Conservation (phyloP, 164 flowering plant species). For the Chloranthus sessilifolius region DNA sequence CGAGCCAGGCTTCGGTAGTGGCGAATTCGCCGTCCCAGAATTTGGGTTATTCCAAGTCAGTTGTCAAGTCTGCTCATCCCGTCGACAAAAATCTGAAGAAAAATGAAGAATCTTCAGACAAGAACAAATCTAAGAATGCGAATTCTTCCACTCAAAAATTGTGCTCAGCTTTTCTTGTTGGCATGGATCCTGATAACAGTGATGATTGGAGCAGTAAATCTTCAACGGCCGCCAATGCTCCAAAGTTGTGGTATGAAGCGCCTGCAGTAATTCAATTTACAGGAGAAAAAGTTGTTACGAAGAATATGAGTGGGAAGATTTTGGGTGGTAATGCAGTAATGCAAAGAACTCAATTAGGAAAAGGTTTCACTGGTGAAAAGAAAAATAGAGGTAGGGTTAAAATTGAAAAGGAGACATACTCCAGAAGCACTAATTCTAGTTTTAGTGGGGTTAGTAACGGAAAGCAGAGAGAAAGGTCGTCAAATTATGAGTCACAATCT, state of each 20-base stretch:
- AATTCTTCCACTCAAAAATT: too few relatives aligned
- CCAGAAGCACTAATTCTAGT: constrained; percentile 28
- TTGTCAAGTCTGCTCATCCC: constrained; percentile 35
- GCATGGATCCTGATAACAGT: constrained; percentile 58
- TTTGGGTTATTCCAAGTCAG: constrained; percentile 23
- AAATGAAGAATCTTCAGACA: too few relatives aligned
- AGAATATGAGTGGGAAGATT: constrained; percentile 35
- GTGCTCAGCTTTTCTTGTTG: constrained; percentile 33
- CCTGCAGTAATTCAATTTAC: constrained; percentile 18
- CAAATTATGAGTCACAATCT: constrained; percentile 33
- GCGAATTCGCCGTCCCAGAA: constrained; percentile 2
- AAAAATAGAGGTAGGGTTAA: too few relatives aligned
- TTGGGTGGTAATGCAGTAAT: constrained; percentile 21
- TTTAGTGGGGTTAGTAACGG: constrained; percentile 33
- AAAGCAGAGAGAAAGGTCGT: constrained; percentile 27
- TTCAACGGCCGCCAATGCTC: constrained; percentile 76
- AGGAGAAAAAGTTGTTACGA: constrained; percentile 36
- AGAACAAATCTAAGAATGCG: too few relatives aligned
- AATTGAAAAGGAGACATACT: too few relatives aligned
- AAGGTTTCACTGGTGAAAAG: too few relatives aligned
- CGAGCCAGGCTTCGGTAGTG: constrained; percentile 32
- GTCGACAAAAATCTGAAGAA: too few relatives aligned
- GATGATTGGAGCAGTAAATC: constrained; percentile 73
- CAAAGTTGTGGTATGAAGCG: constrained; percentile 31
- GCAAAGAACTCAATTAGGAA: constrained; percentile 32